Percentiles rank a stretch among this genome's conserved stretches.
phyloP scores from a whole-genome alignment of 345 rosid species.

The Sisymbrium irio region DNA sequence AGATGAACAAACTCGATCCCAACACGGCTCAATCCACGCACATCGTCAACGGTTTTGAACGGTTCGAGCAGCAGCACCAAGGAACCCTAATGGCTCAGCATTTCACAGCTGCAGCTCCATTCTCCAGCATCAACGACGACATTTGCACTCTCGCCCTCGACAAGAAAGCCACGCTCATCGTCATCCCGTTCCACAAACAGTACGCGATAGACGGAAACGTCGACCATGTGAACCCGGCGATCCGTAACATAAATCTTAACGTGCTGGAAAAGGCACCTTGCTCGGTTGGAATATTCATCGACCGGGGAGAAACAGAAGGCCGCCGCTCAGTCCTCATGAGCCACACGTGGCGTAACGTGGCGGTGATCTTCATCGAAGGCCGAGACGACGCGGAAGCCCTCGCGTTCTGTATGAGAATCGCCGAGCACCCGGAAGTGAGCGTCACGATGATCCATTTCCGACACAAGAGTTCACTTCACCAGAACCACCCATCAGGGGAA shows the following conservation, averaged over 20 bases:
- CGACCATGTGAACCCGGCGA: conserved; percentile 26
- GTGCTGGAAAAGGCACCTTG: conserved; percentile 57
- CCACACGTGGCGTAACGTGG: conserved; percentile 29
- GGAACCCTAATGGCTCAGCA: conserved; percentile 40
- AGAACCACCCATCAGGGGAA: not conserved
- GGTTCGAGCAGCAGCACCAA: conserved; percentile 37
- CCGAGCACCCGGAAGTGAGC: conserved; percentile 33
- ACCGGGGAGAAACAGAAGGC: conserved; percentile 32
- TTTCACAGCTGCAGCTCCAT: conserved; percentile 54
- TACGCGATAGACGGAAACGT: conserved; percentile 41
- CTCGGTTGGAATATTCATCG: conserved; percentile 46
- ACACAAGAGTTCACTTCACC: conserved; percentile 19
- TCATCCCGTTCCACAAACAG: conserved; percentile 52
- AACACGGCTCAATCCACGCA: conserved; percentile 32
- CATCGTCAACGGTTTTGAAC: conserved; percentile 41
- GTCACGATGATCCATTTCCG: conserved; percentile 35
- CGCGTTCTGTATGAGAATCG: conserved; percentile 33
- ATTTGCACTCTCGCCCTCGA: conserved; percentile 57
- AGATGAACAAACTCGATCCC: conserved; percentile 37
- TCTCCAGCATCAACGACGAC: conserved; percentile 50
- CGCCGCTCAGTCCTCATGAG: not conserved
- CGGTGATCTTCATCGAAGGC: conserved; percentile 40
- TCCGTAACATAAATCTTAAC: conserved; percentile 42
- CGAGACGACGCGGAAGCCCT: conserved; percentile 36
- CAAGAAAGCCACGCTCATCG: conserved; percentile 47